Percentiles rank a stretch among this genome's conserved stretches.
Evolutionary conservation across 257 asterid species (phyloP).

Genomic region (Echites panduratus): DNA sequence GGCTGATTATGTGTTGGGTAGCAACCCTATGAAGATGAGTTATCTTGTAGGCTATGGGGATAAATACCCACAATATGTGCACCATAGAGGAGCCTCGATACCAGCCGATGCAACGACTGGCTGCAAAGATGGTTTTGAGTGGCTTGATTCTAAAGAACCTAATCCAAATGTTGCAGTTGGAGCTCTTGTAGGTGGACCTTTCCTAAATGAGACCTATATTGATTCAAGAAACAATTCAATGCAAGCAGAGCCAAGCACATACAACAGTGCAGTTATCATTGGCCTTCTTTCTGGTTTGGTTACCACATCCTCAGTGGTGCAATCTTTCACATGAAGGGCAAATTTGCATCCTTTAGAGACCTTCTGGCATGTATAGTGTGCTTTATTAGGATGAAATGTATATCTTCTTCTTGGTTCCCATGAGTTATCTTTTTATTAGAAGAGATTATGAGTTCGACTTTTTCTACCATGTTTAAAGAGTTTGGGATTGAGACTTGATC

Average conservation of each 20-base stretch:
- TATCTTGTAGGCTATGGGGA: constrained; percentile 80
- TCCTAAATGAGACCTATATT: constrained; percentile 55
- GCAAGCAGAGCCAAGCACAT: constrained; percentile 85
- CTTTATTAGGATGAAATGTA: background rate
- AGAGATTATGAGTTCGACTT: too few relatives aligned
- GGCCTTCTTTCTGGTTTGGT: constrained; percentile 83
- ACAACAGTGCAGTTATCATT: constrained; percentile 64
- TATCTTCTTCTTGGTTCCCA: too few relatives aligned
- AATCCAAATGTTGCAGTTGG: constrained; percentile 80
- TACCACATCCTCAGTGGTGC: constrained; percentile 50
- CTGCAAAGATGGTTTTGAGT: constrained; percentile 82
- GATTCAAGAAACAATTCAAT: constrained; percentile 79
- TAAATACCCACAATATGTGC: constrained; percentile 66
- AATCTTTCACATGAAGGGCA: constrained; percentile 36
- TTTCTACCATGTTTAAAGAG: too few relatives aligned
- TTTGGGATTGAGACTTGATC: too few relatives aligned
- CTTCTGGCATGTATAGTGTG: constrained; percentile 7
- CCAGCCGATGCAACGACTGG: constrained; percentile 43
- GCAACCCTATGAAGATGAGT: constrained; percentile 75
- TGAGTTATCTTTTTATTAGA: too few relatives aligned
- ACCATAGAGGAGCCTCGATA: constrained; percentile 94
- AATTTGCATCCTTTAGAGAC: background rate
- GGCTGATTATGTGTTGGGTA: constrained; percentile 75
- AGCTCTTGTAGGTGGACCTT: constrained; percentile 91
- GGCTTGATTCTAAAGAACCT: constrained; percentile 55